phyloP scores from a whole-genome alignment of 768 basidiomycete species.

The Ephemerocybe angulata region DNA sequence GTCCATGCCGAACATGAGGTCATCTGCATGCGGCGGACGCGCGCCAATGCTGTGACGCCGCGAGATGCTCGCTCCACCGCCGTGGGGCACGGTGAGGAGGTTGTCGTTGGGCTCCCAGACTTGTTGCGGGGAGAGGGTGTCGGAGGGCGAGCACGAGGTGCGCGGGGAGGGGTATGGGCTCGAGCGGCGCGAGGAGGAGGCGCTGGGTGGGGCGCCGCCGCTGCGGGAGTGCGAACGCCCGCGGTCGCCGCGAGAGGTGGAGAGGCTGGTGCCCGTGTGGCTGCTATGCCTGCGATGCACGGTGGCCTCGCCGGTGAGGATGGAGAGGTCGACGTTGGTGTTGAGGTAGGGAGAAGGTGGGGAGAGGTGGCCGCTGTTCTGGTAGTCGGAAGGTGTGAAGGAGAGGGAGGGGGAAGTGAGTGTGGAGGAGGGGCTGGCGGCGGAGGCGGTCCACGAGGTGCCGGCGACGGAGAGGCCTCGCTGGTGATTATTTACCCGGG shows the following conservation, averaged over 20 bases:
- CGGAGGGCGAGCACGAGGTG: background rate
- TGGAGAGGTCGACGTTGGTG: background rate
- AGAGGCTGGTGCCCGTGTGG: slow-evolving; percentile 26
- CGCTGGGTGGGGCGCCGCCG: background rate
- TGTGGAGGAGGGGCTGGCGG: background rate
- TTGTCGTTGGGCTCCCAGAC: slow-evolving; percentile 1
- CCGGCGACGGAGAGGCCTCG: background rate
- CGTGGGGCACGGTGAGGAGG: background rate
- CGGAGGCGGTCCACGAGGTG: slow-evolving; percentile 4
- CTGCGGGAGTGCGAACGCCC: background rate
- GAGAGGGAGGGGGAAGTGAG: slow-evolving; percentile 3
- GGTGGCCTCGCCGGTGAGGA: background rate
- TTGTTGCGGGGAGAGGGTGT: slow-evolving; percentile 5
- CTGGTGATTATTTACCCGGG: background rate
- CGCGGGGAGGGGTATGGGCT: slow-evolving; percentile 7
- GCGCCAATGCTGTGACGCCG: background rate
- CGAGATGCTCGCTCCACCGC: background rate
- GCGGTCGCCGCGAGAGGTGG: background rate
- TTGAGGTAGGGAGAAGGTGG: background rate
- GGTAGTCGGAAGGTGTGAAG: slow-evolving; percentile 7
- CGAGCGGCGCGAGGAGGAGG: slow-evolving; percentile 5
- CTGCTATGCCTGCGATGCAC: slow-evolving; percentile 22
- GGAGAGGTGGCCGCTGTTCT: background rate
- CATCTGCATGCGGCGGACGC: background rate
- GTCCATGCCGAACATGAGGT: too few species aligned